Conservation (phyloP, 176 grass and related monocot genomes). For the Avena eriantha region DNA sequence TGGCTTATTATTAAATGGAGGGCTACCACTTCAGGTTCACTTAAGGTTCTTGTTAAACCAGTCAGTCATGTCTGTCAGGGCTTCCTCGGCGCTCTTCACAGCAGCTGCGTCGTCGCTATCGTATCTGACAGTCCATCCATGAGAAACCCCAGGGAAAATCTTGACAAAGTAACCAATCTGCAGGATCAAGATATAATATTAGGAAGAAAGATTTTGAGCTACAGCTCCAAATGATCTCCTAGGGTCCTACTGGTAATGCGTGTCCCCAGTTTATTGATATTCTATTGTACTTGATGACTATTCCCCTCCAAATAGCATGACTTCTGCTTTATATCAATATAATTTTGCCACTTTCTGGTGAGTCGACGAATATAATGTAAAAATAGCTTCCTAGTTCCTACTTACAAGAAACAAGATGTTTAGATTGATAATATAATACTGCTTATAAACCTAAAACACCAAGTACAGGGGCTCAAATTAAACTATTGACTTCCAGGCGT, state of each 20-base stretch:
- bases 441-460: neutral
- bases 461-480: neutral
- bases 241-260: neutral
- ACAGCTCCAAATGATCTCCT: neutral
- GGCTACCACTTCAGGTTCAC: slow-evolving; percentile 5
- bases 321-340: neutral
- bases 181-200: neutral
- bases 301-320: neutral
- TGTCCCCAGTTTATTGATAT: neutral
- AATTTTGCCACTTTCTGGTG: neutral
- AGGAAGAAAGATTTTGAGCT: neutral
- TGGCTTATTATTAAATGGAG: neutral
- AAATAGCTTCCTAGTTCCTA: neutral
- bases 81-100: slow-evolving; percentile 65
- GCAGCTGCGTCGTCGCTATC: slow-evolving; percentile 39
- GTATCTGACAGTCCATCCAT: slow-evolving; percentile 80
- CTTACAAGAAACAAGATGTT: neutral
- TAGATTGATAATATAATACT: neutral
- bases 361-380: neutral
- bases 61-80: slow-evolving; percentile 46
- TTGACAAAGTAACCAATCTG: slow-evolving; percentile 66
- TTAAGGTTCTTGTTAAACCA: slow-evolving; percentile 69
- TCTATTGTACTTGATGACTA: neutral
- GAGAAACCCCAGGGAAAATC: slow-evolving; percentile 69
- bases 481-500: neutral